Percentiles rank a stretch among this genome's conserved stretches.
phyloP scores from a whole-genome alignment of 768 basidiomycete species.

The Tricholoma flavovirens region DNA sequence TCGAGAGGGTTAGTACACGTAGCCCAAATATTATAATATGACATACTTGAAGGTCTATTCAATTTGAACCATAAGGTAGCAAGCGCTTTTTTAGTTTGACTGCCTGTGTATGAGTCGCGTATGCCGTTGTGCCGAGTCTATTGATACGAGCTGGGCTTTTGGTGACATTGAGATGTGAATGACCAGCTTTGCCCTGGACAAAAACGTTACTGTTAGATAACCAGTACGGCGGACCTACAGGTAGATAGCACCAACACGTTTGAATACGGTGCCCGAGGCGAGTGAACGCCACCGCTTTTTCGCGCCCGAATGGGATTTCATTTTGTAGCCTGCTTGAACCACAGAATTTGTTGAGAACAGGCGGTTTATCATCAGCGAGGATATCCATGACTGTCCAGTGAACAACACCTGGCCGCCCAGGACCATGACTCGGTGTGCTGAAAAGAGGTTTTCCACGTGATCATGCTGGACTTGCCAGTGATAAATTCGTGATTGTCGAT shows the following conservation, averaged over 20 bases:
- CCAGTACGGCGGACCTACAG: not conserved
- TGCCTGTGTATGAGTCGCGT: constrained; percentile 62
- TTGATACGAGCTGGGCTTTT: constrained; percentile 67
- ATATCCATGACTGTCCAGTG: constrained; percentile 7
- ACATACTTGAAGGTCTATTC: not conserved
- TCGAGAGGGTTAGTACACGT: not conserved
- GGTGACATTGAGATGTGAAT: constrained; percentile 64
- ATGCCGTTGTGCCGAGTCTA: constrained; percentile 56
- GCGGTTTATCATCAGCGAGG: constrained; percentile 22
- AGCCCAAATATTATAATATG: not conserved
- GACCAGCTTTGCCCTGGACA: constrained; percentile 60
- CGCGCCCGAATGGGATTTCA: constrained; percentile 75
- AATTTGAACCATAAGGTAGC: constrained; percentile 57
- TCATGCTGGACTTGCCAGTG: not conserved
- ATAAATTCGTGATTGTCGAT: too few relatives aligned
- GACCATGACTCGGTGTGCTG: not conserved
- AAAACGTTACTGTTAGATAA: not conserved
- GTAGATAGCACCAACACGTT: constrained; percentile 50
- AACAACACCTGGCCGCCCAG: constrained; percentile 1
- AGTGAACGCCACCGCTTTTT: constrained; percentile 78
- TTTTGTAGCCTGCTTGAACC: constrained; percentile 60
- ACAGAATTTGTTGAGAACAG: constrained; percentile 57
- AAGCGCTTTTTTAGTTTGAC: constrained; percentile 58
- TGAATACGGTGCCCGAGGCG: constrained; percentile 59
- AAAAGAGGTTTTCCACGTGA: not conserved